Evolutionary conservation across 192 early-diverging fungal species (phyloP).

Genomic region (Backusella luteola): DNA sequence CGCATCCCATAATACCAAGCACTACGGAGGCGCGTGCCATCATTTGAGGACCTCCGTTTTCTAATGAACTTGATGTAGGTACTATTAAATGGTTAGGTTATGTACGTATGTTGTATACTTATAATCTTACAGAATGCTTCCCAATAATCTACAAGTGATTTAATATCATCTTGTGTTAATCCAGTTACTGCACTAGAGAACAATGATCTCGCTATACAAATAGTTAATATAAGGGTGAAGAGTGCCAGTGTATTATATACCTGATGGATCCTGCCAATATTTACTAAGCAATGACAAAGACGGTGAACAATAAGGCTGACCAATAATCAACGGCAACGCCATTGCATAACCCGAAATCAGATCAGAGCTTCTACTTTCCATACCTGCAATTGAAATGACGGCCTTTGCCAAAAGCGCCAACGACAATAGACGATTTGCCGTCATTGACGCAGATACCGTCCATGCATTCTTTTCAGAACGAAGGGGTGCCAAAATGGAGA

Average conservation of each 20-base stretch:
- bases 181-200: slow-evolving; percentile 52
- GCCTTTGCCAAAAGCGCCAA: slow-evolving; percentile 57
- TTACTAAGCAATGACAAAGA: slow-evolving; percentile 73
- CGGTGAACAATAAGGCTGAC: slow-evolving; percentile 50
- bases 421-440: slow-evolving; percentile 65
- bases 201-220: slow-evolving; percentile 46
- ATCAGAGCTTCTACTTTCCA: slow-evolving; percentile 17
- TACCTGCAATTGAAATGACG: slow-evolving; percentile 45
- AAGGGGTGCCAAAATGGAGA: slow-evolving; percentile 59
- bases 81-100: neutral
- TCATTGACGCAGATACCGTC: slow-evolving; percentile 62
- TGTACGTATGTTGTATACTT: neutral
- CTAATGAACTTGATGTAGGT: slow-evolving; percentile 18
- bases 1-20: slow-evolving; percentile 72
- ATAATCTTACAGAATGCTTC: slow-evolving; percentile 53
- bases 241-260: slow-evolving; percentile 35
- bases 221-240: neutral
- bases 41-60: slow-evolving; percentile 28
- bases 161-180: slow-evolving; percentile 49
- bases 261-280: slow-evolving; percentile 82
- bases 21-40: slow-evolving; percentile 70
- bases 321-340: slow-evolving; percentile 47
- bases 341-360: slow-evolving; percentile 48
- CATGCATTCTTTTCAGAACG: slow-evolving; percentile 40
- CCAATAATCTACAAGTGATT: slow-evolving; percentile 67